Evolutionary conservation across 108 stramenopile species (phyloP).

Genomic region (Nitzschia palea): DNA sequence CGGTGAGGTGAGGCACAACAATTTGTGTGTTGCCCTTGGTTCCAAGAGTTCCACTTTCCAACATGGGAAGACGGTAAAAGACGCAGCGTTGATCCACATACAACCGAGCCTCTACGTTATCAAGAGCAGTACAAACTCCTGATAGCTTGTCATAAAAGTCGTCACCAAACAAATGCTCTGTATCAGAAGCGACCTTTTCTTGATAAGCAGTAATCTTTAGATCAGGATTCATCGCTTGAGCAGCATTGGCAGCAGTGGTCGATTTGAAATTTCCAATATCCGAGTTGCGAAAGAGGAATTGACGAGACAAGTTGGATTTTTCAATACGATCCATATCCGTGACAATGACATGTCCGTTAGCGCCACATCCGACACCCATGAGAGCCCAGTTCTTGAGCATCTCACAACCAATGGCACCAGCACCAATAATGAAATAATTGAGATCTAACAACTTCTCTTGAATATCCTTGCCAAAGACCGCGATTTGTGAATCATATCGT

Average conservation of each 20-base stretch:
- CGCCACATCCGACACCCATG: constrained; percentile 93
- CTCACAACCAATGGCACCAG: constrained; percentile 99
- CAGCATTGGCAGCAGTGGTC: constrained; percentile 86
- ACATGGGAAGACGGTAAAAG: constrained; percentile 95
- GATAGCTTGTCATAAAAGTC: constrained; percentile 94
- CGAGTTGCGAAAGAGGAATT: constrained; percentile 95
- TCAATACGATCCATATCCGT: constrained; percentile 99
- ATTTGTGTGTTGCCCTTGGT: constrained; percentile 98
- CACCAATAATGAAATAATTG: constrained; percentile 95
- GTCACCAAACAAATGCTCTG: constrained; percentile 96
- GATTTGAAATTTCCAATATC: constrained; percentile 96
- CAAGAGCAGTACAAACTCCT: constrained; percentile 98
- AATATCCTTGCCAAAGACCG: constrained; percentile 80
- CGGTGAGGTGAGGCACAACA: constrained; percentile 96
- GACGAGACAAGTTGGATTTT: constrained; percentile 94
- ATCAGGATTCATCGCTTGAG: constrained; percentile 86
- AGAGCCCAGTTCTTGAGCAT: constrained; percentile 99
- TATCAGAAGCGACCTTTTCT: constrained; percentile 91
- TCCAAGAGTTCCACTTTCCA: constrained; percentile 97
- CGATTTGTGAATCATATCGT: constrained; percentile 85
- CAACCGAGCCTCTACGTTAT: constrained; percentile 98
- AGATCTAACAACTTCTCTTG: constrained; percentile 75
- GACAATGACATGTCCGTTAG: constrained; percentile 82
- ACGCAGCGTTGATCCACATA: constrained; percentile 97
- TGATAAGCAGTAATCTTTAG: constrained; percentile 89